Base-by-base conservation (phyloP, 305 asterid genomes). In the Fraxinus sp. region DNA sequence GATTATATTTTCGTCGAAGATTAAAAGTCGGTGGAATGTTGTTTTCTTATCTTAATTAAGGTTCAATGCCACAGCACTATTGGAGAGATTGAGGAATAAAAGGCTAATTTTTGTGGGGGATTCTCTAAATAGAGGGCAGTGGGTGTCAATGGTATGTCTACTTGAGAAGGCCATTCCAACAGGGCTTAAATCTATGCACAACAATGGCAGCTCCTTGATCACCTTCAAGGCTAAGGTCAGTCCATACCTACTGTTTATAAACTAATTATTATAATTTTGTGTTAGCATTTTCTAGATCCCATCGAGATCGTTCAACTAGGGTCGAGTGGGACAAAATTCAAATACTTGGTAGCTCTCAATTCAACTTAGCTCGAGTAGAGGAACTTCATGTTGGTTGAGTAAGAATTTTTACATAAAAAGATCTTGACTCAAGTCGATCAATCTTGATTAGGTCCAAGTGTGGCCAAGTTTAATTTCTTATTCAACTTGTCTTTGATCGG, bases 131-230 rank as follows among this genome's bases (percentile, higher is more conserved):
- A 90, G 98, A 86, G 95, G 95, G 20, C 99, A 95, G 80, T 95
- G 98, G 98, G 97, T 95, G 13, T 95, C 99, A 1, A 89, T 95
- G 97, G 92, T 94, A 30, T 95, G 98, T 81, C 83, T 95, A 4
- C 89, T 95, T 24, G 98, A 92, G 85, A 88, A 94, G 71, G 89
- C 90, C 1, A 90, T 92, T 72, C 94, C 93, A 28, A 79, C 79
- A 3, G 82, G 89, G 10, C 92, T 82, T 62, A 94, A 92, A 84
- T 87, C 87, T 89, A 91, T 93, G 96, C 93, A 89, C 92, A 89
- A 90, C 87, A 89, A 94, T 64, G 97, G 97, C 75, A 86, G 89
- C 83, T 82, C 95, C 73, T 92, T 94, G 91, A 93, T 92, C 91
- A 89, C 90, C 84, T 94, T 95, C 93, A 90, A 91, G 89, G 97